Percentiles rank a stretch among this genome's conserved stretches.
phyloP scores from a whole-genome alignment of 371 early-diverging fungal genomes.

The Phascolomyces articulosus region DNA sequence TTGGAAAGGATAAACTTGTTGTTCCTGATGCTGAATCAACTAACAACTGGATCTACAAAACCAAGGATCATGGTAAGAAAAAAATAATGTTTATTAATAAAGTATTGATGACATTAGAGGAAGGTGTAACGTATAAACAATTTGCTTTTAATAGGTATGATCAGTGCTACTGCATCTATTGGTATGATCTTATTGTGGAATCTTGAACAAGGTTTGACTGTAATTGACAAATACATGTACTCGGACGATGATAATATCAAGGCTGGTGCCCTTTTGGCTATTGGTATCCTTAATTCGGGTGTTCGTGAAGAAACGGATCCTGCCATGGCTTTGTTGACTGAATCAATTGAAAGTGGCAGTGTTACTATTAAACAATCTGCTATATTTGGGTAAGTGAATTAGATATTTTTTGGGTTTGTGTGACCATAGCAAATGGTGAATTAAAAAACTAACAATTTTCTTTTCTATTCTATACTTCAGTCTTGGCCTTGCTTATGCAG shows the following conservation, averaged over 20 bases:
- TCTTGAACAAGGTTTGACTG: conserved; percentile 85
- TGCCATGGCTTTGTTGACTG: conserved; percentile 89
- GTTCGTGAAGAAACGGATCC: conserved; percentile 93
- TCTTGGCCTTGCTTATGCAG: conserved; percentile 95
- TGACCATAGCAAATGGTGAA: neutral
- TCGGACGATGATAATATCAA: conserved; percentile 88
- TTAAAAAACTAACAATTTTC: neutral
- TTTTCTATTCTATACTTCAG: conserved; percentile 32
- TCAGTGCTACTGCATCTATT: conserved; percentile 93
- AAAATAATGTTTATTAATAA: no score
- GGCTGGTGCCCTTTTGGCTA: conserved; percentile 95
- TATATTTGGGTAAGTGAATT: conserved; percentile 65
- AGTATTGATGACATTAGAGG: neutral
- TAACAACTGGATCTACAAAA: conserved; percentile 93
- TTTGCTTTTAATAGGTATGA: conserved; percentile 63
- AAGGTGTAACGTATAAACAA: neutral
- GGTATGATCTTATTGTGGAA: conserved; percentile 95
- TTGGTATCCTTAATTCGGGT: conserved; percentile 90
- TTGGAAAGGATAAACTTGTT: conserved; percentile 93
- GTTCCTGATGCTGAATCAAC: conserved; percentile 74
- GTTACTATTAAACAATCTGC: conserved; percentile 60
- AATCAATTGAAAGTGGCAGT: conserved; percentile 72
- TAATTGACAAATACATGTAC: conserved; percentile 94
- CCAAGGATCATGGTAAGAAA: conserved; percentile 89
- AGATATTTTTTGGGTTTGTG: neutral